These are phyloP conservation scores for Citrullus mucosospermus DNA, from an alignment of 306 rosid genomes.

Conservation along the genomic window DNA sequence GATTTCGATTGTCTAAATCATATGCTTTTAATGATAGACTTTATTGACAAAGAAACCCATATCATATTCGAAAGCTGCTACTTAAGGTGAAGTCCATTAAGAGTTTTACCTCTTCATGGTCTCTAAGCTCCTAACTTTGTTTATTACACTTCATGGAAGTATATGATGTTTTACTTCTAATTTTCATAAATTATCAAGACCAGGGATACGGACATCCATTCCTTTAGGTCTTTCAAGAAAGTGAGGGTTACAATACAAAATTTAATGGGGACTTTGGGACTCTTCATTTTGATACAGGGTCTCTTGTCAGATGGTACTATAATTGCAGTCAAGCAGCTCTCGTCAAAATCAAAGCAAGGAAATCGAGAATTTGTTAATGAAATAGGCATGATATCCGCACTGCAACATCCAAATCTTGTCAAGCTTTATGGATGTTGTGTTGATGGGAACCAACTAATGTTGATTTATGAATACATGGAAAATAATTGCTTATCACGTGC, in stretches of 20 bases:
- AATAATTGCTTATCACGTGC: constrained; percentile 79
- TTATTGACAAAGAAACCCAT: background rate
- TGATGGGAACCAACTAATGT: constrained; percentile 75
- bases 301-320: constrained; percentile 62
- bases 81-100: background rate
- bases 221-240: background rate
- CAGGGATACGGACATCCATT: background rate
- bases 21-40: background rate
- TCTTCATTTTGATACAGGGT: constrained; percentile 44
- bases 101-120: background rate
- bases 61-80: background rate
- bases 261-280: background rate
- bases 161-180: background rate
- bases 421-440: constrained; percentile 86
- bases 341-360: constrained; percentile 94
- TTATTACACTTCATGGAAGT: background rate
- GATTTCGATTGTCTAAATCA: background rate
- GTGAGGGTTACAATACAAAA: background rate
- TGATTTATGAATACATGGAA: constrained; percentile 88
- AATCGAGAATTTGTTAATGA: constrained; percentile 90
- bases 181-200: background rate
- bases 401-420: constrained; percentile 90
- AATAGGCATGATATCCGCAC: constrained; percentile 89
- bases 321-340: constrained; percentile 88
- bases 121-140: background rate